phyloP scores from a whole-genome alignment of 768 basidiomycete species.

The Saitozyma podzolica region DNA sequence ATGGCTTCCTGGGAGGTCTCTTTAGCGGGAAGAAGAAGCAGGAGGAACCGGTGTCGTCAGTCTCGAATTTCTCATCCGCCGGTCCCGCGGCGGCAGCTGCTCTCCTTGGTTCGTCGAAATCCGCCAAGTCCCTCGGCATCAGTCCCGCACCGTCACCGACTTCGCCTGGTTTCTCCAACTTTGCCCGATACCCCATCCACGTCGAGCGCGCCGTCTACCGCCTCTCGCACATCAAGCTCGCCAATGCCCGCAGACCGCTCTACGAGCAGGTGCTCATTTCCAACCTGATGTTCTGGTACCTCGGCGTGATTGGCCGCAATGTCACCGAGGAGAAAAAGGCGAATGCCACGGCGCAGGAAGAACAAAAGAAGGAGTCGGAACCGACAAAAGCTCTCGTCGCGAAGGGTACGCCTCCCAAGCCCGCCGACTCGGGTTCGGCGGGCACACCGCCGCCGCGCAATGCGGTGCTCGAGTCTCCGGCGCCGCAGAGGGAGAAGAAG shows the following conservation, averaged over 20 bases:
- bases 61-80: slow-evolving; percentile 40
- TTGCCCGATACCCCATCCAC: slow-evolving; percentile 91
- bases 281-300: slow-evolving; percentile 82
- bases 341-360: slow-evolving; percentile 18
- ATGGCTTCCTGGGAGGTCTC: slow-evolving; percentile 84
- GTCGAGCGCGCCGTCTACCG: slow-evolving; percentile 98
- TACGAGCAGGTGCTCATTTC: slow-evolving; percentile 80
- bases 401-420: slow-evolving; percentile 42
- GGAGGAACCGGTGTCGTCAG: slow-evolving; percentile 59
- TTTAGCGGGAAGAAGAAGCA: slow-evolving; percentile 87
- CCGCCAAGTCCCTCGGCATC: slow-evolving; percentile 61
- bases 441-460: slow-evolving; percentile 13
- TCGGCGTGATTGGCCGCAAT: slow-evolving; percentile 94
- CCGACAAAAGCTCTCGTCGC: slow-evolving; percentile 25
- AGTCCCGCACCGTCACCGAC: slow-evolving; percentile 49
- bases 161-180: slow-evolving; percentile 53
- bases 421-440: slow-evolving; percentile 38
- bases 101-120: slow-evolving; percentile 78
- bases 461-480: neutral
- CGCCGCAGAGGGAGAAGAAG: slow-evolving; percentile 40
- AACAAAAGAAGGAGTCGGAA: slow-evolving; percentile 33
- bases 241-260: slow-evolving; percentile 90
- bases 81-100: slow-evolving; percentile 86
- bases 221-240: slow-evolving; percentile 96
- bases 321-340: slow-evolving; percentile 56